Conservation (phyloP, 257 asterid genomes). For the Lycium ferocissimum region DNA sequence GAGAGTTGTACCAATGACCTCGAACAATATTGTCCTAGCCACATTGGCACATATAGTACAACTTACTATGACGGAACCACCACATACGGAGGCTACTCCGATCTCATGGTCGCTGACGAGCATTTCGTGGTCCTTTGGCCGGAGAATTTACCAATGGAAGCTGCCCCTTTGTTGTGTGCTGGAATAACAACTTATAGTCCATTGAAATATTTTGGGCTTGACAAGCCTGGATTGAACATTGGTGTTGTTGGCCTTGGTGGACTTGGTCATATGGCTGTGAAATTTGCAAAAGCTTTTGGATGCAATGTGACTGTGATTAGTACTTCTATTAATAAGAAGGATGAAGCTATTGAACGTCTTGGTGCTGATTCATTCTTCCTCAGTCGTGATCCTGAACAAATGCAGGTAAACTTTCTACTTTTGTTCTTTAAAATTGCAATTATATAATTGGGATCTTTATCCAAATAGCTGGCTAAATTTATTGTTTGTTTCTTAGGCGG, state of each 20-base stretch:
- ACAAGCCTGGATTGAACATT: constrained; percentile 53
- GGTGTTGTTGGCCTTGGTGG: constrained; percentile 74
- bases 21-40: constrained; percentile 53
- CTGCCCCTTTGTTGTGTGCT: constrained; percentile 69
- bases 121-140: constrained; percentile 62
- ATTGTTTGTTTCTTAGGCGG: no score
- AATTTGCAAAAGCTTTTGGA: constrained; percentile 72
- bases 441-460: not conserved
- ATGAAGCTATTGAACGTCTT: constrained; percentile 52
- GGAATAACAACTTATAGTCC: constrained; percentile 69
- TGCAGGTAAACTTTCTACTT: constrained; percentile 47
- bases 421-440: not conserved
- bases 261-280: constrained; percentile 64
- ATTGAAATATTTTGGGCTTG: constrained; percentile 55
- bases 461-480: no score
- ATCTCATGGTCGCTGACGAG: constrained; percentile 51
- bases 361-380: constrained; percentile 58
- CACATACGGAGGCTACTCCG: constrained; percentile 57
- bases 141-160: constrained; percentile 55
- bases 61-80: constrained; percentile 45
- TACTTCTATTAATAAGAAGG: constrained; percentile 50
- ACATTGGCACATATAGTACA: constrained; percentile 43
- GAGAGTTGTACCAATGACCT: constrained; percentile 47
- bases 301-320: constrained; percentile 57
- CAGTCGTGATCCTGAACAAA: constrained; percentile 52